Base-by-base conservation (phyloP, 495 filamentous ascomycete genomes). In the Gamarada debralockiae region DNA sequence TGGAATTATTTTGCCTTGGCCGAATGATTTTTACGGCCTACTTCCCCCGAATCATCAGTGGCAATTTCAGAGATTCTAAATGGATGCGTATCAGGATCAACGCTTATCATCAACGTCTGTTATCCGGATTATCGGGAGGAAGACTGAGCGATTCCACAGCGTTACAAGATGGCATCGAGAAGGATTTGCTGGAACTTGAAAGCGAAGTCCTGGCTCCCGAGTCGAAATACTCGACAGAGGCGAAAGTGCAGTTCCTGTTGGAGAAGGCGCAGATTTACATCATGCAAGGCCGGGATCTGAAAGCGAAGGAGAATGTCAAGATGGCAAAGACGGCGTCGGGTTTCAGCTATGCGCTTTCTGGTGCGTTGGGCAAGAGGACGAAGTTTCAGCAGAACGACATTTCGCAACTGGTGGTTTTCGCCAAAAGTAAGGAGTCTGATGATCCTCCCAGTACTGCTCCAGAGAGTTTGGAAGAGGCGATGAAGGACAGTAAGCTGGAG, bases 331-430 rank as follows among this genome's bases (percentile, higher is more conserved):
- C 64, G 23, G 62, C 75, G 17, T 84, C 81, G 14, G 77, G 80
- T 0, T 89, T 99, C 55, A 77, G 84, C 31, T 98, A 93, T 69
- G 86, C 84, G 0, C 65, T 99, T 50, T 92, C 90, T 2, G 93
- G 95, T 13, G 80, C 84, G 18, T 58, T 97, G 58, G 93, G 91
- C 38, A 97, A 96, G 70, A 74, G 93, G 51, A 99, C 93, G 1
- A 90, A 85, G 63, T 99, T 88, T 63, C 93, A 99, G 68, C 79
- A 93, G 54, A 87, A 84, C 18, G 90, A 90, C 60, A 84, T 83
- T 58, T 95, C 88, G 59, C 93, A 97, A 67, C 75, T 99, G 13
- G 87, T 99, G 2, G 90, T 99, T 9, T 68, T 97, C 31, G 93
- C 95, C 0, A 87, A 82, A 65, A 97, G 91, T 64, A 65, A 64